These are phyloP conservation scores for Monosporascus sp. DNA, from an alignment of 2,329 filamentous ascomycete genomes.

Conservation along the genomic window DNA sequence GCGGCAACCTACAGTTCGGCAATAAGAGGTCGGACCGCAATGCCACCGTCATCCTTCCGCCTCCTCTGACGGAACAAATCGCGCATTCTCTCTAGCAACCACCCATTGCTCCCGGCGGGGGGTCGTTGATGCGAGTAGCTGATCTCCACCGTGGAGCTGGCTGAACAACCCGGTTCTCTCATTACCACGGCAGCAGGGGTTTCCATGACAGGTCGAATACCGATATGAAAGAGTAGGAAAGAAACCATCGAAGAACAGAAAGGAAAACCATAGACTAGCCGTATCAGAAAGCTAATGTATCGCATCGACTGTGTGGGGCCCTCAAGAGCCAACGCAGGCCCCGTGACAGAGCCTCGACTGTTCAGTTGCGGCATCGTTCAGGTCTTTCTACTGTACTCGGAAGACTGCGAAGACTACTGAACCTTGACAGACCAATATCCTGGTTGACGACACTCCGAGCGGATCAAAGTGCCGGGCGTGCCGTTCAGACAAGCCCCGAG, in stretches of 20 bases:
- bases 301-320: constrained; percentile 24
- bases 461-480: constrained; percentile 31
- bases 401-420: background rate
- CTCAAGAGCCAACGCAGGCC: constrained; percentile 2
- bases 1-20: background rate
- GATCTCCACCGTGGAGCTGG: background rate
- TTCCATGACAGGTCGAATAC: constrained; percentile 26
- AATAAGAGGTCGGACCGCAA: background rate
- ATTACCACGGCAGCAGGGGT: constrained; percentile 32
- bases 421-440: constrained; percentile 15
- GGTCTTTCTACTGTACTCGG: background rate
- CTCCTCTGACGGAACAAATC: background rate
- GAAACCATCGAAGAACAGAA: constrained; percentile 24
- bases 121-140: background rate
- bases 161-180: constrained; percentile 22
- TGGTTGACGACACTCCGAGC: constrained; percentile 24
- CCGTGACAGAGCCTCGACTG: background rate
- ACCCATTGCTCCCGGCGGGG: background rate
- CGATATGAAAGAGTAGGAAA: constrained; percentile 24
- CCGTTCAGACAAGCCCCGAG: constrained; percentile 31
- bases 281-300: constrained; percentile 21
- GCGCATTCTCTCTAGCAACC: background rate
- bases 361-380: background rate
- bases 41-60: background rate
- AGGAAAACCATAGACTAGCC: constrained; percentile 20